Evolutionary conservation across 225 moss, liverwort and hornwort genomes (phyloP), one percentile per base, ranked within the genome.

Genomic region (Pseudisothecium myosuroides): DNA sequence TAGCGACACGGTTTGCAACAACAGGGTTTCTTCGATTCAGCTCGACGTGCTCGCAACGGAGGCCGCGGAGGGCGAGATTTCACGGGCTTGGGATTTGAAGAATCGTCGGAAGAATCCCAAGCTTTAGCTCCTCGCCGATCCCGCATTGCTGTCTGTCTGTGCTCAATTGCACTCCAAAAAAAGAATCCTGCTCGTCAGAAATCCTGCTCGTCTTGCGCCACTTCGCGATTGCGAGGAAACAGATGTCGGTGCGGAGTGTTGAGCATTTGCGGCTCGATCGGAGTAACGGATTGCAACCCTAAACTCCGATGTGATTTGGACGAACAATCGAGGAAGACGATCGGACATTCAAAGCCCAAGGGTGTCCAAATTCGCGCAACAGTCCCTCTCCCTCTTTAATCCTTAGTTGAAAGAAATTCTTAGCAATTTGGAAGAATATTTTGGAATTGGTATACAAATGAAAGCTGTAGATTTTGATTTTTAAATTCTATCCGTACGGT

Each of bases 111-210:
- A 12, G 88, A 65, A 17, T 93, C 89, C 85, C 89, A 45, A 49
- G 89, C 73, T 68, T 43, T 91, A 2, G 12, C 73, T 32, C 89
- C 92, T 84, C 76, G 88, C 52, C 94, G 90, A 83, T 93, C 93
- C 88, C 93, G 93, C 94, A 94, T 94, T 78, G 88, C 84, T 54
- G 32, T 8, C 84, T 54, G 32, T 8, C 62, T 14, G 55, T 27
- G 59, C 80, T 36, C 68, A 68, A 45, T 4, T 18, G 36, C 36
- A 34, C 34, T 82, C 23, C 65, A 31, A 11, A 45, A 31, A 11
- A 45, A 62, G 7, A 79, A 56, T n/a, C 17, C 79, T 56, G 78
- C 37, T 23, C 37, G 17, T 54, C n/a, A n/a, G 39, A 39, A 39
- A 59, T 60, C 29, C 43, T 43, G 45, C 45, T 45, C 81, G 41